Evolutionary conservation across 352 stramenopile genomes (phyloP).

Genomic region (Phytophthora capsici): DNA sequence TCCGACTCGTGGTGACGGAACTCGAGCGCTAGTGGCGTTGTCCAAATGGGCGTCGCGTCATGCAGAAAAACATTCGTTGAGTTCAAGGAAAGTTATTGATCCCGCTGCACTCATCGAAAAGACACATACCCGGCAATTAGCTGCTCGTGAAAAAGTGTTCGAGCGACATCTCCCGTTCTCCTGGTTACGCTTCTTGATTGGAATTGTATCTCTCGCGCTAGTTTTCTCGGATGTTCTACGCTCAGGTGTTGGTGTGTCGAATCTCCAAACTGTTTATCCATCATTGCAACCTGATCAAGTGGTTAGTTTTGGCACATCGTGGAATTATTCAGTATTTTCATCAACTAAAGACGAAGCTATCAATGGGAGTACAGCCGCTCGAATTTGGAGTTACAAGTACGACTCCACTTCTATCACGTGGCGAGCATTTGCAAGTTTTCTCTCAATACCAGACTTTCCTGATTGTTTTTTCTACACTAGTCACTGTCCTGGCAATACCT

Average conservation of each 20-base stretch:
- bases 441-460: conserved; percentile 26
- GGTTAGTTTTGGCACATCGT: conserved; percentile 37
- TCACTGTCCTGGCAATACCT: conserved; percentile 7
- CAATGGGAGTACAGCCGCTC: conserved; percentile 5
- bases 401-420: conserved; percentile 43
- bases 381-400: conserved; percentile 48
- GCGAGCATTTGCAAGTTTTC: conserved; percentile 34
- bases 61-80: conserved; percentile 18
- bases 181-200: conserved; percentile 29
- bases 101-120: conserved; percentile 26
- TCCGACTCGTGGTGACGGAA: conserved; percentile 10
- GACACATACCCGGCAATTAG: conserved; percentile 26
- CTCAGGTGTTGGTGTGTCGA: conserved; percentile 34
- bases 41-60: conserved; percentile 24
- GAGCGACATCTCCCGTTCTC: conserved; percentile 39
- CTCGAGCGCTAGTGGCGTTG: conserved; percentile 10
- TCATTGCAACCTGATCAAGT: conserved; percentile 41
- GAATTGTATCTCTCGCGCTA: conserved; percentile 33
- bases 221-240: conserved; percentile 43
- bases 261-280: conserved; percentile 20
- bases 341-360: conserved; percentile 23
- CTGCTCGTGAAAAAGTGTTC: conserved; percentile 30
- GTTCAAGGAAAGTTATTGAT: conserved; percentile 10
- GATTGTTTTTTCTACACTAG: conserved; percentile 40
- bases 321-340: conserved; percentile 42